Conservation (phyloP, 2,329 filamentous ascomycete genomes). For the Nothophaeocryptopus gaeumannii region DNA sequence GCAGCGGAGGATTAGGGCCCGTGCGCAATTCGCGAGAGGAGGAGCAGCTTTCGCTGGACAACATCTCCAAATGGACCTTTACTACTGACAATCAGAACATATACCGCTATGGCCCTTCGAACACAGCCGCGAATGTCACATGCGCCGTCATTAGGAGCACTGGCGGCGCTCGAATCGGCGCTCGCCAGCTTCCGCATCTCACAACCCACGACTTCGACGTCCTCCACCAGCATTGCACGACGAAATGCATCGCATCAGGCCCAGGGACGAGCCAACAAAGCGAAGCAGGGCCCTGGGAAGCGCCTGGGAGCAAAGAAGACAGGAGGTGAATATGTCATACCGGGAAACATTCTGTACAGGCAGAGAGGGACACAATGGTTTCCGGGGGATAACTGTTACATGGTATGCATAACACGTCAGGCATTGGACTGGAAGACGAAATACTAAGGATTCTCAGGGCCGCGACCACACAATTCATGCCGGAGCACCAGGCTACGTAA, state of each 20-base stretch:
- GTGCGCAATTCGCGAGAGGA: not conserved
- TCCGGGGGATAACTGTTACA: constrained; percentile 89
- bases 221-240: constrained; percentile 10
- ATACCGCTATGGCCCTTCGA: constrained; percentile 11
- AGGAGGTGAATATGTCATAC: constrained; percentile 88
- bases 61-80: not conserved
- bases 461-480: constrained; percentile 96
- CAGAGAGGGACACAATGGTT: constrained; percentile 94
- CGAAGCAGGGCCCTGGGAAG: constrained; percentile 71
- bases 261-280: constrained; percentile 67
- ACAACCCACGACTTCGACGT: constrained; percentile 8
- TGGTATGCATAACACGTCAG: constrained; percentile 44
- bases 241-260: constrained; percentile 63
- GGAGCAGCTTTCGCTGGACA: not conserved
- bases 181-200: constrained; percentile 34
- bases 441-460: constrained; percentile 46
- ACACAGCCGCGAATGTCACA: constrained; percentile 12
- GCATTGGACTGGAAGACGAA: not conserved
- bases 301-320: constrained; percentile 92
- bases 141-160: constrained; percentile 30
- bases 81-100: not conserved
- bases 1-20: not conserved
- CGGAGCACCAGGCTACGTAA: constrained; percentile 81
- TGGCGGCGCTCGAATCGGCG: constrained; percentile 31
- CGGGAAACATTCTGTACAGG: constrained; percentile 96